Percentiles rank a stretch among this genome's conserved stretches.
Evolutionary conservation across 352 stramenopile species (phyloP).

Genomic region (Phytophthora foliorum): DNA sequence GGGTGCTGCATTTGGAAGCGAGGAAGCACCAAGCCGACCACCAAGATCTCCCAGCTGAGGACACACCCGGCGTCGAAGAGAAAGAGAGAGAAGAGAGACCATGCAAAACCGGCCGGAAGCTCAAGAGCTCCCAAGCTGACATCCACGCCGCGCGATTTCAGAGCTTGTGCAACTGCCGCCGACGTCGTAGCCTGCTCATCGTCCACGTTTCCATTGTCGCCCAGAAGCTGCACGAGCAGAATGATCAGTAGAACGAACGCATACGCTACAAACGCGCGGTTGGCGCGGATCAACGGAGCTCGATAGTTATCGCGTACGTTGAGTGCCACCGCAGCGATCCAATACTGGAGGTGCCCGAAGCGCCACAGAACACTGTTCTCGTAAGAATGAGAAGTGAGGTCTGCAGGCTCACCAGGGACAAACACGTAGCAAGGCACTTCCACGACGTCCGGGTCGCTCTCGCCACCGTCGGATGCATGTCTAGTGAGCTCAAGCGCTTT

Average conservation of each 20-base stretch:
- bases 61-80: conserved; percentile 68
- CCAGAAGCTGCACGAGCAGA: conserved; percentile 71
- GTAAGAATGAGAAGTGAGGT: conserved; percentile 78
- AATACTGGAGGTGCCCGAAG: conserved; percentile 84
- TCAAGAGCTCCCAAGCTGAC: conserved; percentile 66
- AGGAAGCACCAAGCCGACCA: conserved; percentile 62
- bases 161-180: conserved; percentile 40
- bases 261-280: conserved; percentile 64
- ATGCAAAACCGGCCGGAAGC: conserved; percentile 62
- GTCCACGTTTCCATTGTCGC: conserved; percentile 68
- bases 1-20: conserved; percentile 57
- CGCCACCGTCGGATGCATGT: conserved; percentile 26
- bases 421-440: conserved; percentile 76
- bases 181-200: conserved; percentile 56
- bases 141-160: conserved; percentile 53
- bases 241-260: conserved; percentile 61
- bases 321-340: conserved; percentile 72
- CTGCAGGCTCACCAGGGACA: conserved; percentile 48
- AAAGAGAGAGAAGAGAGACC: conserved; percentile 76
- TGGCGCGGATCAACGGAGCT: conserved; percentile 59
- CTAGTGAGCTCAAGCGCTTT: conserved; percentile 57
- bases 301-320: conserved; percentile 75
- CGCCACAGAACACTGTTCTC: conserved; percentile 85
- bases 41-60: conserved; percentile 66
- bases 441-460: conserved; percentile 49